These are phyloP conservation scores for Hamamelis virginiana DNA, from an alignment of 164 flowering plant genomes.

Conservation along the genomic window DNA sequence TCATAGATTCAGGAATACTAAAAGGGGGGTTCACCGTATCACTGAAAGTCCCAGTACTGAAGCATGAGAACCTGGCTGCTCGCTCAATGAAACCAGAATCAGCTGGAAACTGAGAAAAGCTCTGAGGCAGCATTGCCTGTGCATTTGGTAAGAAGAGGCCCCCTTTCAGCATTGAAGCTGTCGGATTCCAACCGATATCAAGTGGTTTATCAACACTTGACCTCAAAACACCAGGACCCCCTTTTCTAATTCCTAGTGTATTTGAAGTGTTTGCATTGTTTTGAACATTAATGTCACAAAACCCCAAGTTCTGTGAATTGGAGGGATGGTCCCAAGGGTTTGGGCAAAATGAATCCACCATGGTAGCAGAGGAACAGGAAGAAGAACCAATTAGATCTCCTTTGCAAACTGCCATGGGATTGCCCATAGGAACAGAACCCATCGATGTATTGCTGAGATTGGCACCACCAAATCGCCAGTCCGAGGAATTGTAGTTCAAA, in stretches of 20 bases:
- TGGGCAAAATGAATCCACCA: slow-evolving; percentile 56
- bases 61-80: slow-evolving; percentile 85
- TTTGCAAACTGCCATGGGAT: slow-evolving; percentile 31
- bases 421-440: slow-evolving; percentile 37
- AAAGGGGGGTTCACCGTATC: slow-evolving; percentile 61
- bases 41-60: slow-evolving; percentile 63
- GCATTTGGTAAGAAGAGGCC: slow-evolving; percentile 45
- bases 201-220: slow-evolving; percentile 31
- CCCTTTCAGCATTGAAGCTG: slow-evolving; percentile 45
- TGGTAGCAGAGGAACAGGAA: slow-evolving; percentile 55
- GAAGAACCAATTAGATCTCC: slow-evolving; percentile 41
- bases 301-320: slow-evolving; percentile 42
- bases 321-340: slow-evolving; percentile 49
- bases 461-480: slow-evolving; percentile 48
- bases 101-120: slow-evolving; percentile 72
- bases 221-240: slow-evolving; percentile 30
- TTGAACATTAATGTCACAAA: slow-evolving; percentile 35
- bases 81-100: slow-evolving; percentile 90
- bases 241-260: slow-evolving; percentile 31
- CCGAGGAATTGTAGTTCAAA: slow-evolving; percentile 42
- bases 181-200: slow-evolving; percentile 51
- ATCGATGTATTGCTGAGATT: slow-evolving; percentile 36
- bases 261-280: slow-evolving; percentile 33
- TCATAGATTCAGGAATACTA: slow-evolving; percentile 33
- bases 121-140: slow-evolving; percentile 56